Percentiles rank a stretch among this genome's conserved stretches.
phyloP scores from a whole-genome alignment of 2,329 filamentous ascomycete genomes.

The Colletotrichum simmondsii region DNA sequence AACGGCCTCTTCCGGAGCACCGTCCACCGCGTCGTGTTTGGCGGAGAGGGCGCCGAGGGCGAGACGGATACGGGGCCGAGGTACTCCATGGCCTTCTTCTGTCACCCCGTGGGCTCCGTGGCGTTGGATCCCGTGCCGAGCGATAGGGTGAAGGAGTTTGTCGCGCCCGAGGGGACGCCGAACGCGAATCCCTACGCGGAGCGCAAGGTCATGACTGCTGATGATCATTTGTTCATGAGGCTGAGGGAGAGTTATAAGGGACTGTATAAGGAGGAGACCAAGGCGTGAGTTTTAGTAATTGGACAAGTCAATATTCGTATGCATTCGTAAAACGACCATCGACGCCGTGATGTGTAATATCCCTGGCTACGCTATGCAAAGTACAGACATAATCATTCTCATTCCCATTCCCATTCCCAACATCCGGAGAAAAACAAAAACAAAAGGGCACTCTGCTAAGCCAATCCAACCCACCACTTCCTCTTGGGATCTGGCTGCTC shows the following conservation, averaged over 20 bases:
- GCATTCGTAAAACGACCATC: background rate
- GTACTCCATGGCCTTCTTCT: conserved; percentile 77
- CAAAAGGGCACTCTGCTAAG: conserved; percentile 39
- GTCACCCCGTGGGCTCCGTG: conserved; percentile 67
- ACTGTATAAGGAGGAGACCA: conserved; percentile 57
- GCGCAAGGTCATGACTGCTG: conserved; percentile 69
- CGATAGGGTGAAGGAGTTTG: conserved; percentile 59
- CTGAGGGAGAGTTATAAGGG: conserved; percentile 68
- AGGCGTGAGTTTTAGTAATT: background rate
- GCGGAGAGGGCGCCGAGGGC: conserved; percentile 41
- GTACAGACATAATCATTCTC: background rate
- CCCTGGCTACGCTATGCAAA: background rate
- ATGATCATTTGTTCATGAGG: conserved; percentile 72
- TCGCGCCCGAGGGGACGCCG: conserved; percentile 42
- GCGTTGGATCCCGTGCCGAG: conserved; percentile 70
- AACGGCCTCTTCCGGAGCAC: conserved; percentile 87
- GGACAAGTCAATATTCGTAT: background rate
- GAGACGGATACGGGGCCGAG: conserved; percentile 62
- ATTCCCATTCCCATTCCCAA: background rate
- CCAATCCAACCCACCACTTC: conserved; percentile 55
- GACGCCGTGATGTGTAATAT: background rate
- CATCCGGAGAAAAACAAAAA: background rate
- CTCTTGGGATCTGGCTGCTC: conserved; percentile 51
- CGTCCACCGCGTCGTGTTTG: conserved; percentile 87
- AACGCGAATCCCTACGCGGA: conserved; percentile 60